Percentiles rank a stretch among this genome's conserved stretches.
Conservation (phyloP, 2,329 filamentous ascomycete species). For the Microcyclosporella mali region DNA sequence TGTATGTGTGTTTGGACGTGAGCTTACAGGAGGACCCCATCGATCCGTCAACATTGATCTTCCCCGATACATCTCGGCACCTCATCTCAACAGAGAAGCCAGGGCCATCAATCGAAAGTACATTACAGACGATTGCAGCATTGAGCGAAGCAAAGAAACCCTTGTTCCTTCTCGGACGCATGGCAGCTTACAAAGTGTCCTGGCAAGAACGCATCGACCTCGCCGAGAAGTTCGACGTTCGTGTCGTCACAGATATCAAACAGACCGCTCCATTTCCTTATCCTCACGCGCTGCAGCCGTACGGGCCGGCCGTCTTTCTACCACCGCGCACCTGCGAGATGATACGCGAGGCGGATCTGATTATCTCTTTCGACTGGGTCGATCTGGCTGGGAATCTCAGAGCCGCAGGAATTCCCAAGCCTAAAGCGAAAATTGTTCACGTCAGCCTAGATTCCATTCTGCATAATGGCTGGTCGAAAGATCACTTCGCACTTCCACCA, state of each 20-base stretch:
- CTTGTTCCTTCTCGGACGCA: slow-evolving; percentile 16
- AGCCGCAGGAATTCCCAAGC: slow-evolving; percentile 8
- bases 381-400: slow-evolving; percentile 15
- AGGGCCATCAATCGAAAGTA: slow-evolving; percentile 9
- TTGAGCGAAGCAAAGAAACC: slow-evolving; percentile 11
- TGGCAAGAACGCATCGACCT: slow-evolving; percentile 14
- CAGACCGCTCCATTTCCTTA: slow-evolving; percentile 15
- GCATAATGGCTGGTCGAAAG: slow-evolving; percentile 20
- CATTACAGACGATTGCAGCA: slow-evolving; percentile 3
- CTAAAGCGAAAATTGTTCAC: slow-evolving; percentile 8
- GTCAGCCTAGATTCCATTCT: slow-evolving; percentile 13
- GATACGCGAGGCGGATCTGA: slow-evolving; percentile 15
- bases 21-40: slow-evolving; percentile 13
- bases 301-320: slow-evolving; percentile 10
- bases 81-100: slow-evolving; percentile 6
- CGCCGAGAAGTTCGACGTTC: slow-evolving; percentile 14
- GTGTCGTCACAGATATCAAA: slow-evolving; percentile 17
- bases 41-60: slow-evolving; percentile 7
- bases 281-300: slow-evolving; percentile 10
- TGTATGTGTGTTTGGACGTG: slow-evolving; percentile 16
- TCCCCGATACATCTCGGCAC: slow-evolving; percentile 11
- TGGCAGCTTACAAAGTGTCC: not conserved
- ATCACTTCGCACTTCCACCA: slow-evolving; percentile 16
- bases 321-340: slow-evolving; percentile 6
- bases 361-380: slow-evolving; percentile 19